A percentile compares a stretch with the other conserved stretches of the same genome.
phyloP scores from a whole-genome alignment of 345 rosid genomes.

The Citrus sp. region DNA sequence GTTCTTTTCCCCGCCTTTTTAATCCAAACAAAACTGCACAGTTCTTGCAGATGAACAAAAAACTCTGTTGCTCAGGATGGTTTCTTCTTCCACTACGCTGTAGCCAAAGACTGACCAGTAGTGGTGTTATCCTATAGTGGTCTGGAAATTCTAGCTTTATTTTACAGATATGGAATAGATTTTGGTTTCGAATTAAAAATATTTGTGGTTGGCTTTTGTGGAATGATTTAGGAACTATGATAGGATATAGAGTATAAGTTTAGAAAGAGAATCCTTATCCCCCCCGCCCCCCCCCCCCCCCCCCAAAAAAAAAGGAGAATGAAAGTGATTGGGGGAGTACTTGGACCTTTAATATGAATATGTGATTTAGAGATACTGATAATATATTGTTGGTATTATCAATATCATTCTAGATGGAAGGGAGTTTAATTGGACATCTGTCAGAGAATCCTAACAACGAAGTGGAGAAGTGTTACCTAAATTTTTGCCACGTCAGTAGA shows the following conservation, averaged over 20 bases:
- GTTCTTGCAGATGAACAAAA: not conserved
- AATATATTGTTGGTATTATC: not conserved
- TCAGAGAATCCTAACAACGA: not conserved
- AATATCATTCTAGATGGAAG: not conserved
- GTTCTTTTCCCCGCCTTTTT: too few relatives aligned
- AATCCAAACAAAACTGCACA: not conserved
- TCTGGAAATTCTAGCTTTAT: not conserved
- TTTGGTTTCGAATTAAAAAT: not conserved
- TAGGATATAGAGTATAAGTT: not conserved
- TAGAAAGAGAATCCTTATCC: not conserved
- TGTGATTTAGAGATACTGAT: not conserved
- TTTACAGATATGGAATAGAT: not conserved
- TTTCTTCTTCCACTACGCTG: not conserved
- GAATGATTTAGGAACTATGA: conserved; percentile 2
- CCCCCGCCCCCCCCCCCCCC: too few relatives aligned
- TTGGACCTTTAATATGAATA: not conserved
- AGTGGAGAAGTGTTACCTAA: not conserved
- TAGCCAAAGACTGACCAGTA: not conserved
- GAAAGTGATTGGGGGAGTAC: too few relatives aligned
- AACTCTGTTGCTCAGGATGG: not conserved
- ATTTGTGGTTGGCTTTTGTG: not conserved
- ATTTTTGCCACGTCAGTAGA: not conserved
- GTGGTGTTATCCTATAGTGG: not conserved
- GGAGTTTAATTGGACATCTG: not conserved
- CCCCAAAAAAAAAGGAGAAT: not conserved